Percentiles rank a stretch among this genome's conserved stretches.
These are phyloP conservation scores for Penicillium expansum DNA, from an alignment of 2,329 filamentous ascomycete species.

Conservation along the genomic window DNA sequence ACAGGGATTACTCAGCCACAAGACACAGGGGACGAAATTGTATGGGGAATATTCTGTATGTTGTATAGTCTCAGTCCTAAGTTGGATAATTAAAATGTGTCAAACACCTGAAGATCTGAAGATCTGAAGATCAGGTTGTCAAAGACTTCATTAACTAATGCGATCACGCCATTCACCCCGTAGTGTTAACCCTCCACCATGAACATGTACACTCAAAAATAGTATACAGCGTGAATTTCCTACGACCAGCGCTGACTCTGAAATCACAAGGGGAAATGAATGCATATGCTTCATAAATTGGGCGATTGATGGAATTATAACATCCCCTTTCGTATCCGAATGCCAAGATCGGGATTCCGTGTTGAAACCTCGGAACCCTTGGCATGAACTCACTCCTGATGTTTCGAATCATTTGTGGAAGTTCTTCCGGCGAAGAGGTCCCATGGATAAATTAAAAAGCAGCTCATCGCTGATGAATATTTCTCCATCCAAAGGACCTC, in stretches of 20 bases:
- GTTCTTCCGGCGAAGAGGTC: neutral
- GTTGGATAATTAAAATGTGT: neutral
- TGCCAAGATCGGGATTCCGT: constrained; percentile 9
- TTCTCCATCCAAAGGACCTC: neutral
- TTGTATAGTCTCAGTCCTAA: neutral
- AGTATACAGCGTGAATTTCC: neutral
- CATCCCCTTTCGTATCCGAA: neutral
- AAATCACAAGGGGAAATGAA: neutral
- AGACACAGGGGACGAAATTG: neutral
- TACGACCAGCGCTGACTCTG: neutral
- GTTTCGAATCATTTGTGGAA: constrained; percentile 12
- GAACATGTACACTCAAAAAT: neutral
- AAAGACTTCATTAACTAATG: neutral
- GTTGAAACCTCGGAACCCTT: constrained; percentile 14
- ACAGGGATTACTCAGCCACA: constrained; percentile 4
- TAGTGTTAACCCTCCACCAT: neutral
- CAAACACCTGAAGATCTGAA: neutral
- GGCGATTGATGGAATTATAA: constrained; percentile 12
- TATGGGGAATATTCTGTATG: neutral
- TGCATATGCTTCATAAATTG: neutral
- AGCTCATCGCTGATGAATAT: neutral
- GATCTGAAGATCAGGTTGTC: neutral
- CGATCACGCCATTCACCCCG: neutral
- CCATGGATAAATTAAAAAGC: neutral
- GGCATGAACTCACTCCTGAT: neutral